Base-by-base conservation (phyloP, 148 eudicot genomes). In the Selenicereus undatus region DNA sequence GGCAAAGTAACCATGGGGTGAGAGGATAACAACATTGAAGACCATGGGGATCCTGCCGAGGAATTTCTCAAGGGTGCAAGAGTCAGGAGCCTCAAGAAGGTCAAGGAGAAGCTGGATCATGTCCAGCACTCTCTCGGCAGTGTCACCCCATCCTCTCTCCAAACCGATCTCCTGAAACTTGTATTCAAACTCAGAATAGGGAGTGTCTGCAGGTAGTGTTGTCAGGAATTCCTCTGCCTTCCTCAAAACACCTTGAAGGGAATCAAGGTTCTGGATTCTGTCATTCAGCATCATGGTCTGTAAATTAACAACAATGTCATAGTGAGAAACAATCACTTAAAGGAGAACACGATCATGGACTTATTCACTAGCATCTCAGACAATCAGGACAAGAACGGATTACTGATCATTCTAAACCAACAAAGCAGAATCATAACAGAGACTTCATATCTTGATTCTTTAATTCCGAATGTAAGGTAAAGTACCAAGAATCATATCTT, bases 121-220 rank as follows among this genome's bases (percentile, higher is more conserved):
- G 84, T 92, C 94, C 29, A 85, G 75, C 58, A 92, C 98, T 54
- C 98, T 87, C 83, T 86, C 93, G 0, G 98, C 98, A 5, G 76
- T 91, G 80, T 96, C 95, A 26, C 99, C 99, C 99, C 99, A 96
- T 3, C 99, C 99, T 86, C 95, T 92, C 83, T 96, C 99, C 78
- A 96, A 83, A 10, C 99, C 99, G 20, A 96, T 89, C 84, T 93
- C 98, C 73, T 93, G 98, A 79, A 96, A 93, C 79, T 89, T 90
- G 87, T 89, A 89, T 56, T 96, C 99, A 52, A 93, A 92, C 71
- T 90, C 97, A 11, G 91, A 86, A 80, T 91, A 92, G 3, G 93
- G 90, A 3, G 99, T 96, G 62, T 91, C 91, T 10, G 89, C 83
- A 35, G 93, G 86, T 22, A 93, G 89, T 2, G 91, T 89, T 9